phyloP scores from a whole-genome alignment of 208 protist species.

The Strigomonas culicis region DNA sequence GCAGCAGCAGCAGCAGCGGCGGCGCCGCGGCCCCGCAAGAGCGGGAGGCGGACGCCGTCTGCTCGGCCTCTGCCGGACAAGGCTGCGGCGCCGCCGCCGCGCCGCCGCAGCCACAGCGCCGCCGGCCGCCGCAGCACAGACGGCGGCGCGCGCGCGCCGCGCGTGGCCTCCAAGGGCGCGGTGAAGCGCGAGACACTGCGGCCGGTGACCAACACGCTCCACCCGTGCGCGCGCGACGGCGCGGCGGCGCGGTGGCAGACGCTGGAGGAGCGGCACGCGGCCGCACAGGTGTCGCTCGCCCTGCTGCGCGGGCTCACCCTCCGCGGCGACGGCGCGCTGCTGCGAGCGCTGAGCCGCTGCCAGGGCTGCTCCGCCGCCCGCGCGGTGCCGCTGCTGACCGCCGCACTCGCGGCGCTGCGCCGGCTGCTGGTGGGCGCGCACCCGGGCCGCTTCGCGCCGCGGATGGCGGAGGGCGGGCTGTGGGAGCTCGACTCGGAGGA shows the following conservation, averaged over 20 bases:
- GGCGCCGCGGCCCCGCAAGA: too few relatives aligned
- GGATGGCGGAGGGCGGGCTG: conserved; percentile 17
- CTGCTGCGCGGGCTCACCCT: conserved; percentile 31
- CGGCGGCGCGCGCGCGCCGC: background rate
- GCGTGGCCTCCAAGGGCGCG: background rate
- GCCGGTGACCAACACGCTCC: background rate
- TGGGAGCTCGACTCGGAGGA: conserved; percentile 23
- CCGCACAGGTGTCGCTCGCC: conserved; percentile 19
- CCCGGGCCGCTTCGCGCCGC: conserved; percentile 9
- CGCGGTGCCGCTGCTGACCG: conserved; percentile 2
- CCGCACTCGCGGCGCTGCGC: conserved; percentile 22
- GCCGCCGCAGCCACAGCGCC: background rate
- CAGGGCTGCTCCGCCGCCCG: conserved; percentile 5
- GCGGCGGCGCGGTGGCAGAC: background rate
- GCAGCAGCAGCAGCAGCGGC: too few relatives aligned
- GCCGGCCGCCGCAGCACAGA: background rate
- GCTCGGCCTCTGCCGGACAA: too few relatives aligned
- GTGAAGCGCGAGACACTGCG: background rate
- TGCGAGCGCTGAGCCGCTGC: conserved; percentile 14
- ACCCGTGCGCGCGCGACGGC: background rate
- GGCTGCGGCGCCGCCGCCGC: too few relatives aligned
- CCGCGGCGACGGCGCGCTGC: conserved; percentile 22
- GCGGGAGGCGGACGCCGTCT: too few relatives aligned
- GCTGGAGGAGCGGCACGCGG: conserved; percentile 19
- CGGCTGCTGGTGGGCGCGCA: conserved; percentile 15